Base-by-base conservation (phyloP, 148 eudicot species). In the Vaccinium darrowii region DNA sequence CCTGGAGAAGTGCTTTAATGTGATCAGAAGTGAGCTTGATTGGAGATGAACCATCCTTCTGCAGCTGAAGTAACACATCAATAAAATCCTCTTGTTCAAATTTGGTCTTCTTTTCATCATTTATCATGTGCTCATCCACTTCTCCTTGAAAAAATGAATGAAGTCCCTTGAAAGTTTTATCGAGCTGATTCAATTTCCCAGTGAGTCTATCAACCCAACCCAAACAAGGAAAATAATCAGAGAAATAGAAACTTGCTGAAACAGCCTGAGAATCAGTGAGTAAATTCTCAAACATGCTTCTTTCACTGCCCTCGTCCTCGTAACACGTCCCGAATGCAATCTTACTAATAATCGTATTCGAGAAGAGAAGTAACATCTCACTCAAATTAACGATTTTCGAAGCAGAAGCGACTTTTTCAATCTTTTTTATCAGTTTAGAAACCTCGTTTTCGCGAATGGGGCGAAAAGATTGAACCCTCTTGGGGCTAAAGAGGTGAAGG, bases 1-100 rank as follows among this genome's bases (percentile, higher is more conserved):
- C 83, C 83, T 60, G 15, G 12, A 81, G 83, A 13, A 81, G 4
- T 62, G 83, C 83, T 62, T 81, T 81, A n/a, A 81, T 81, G 74
- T 81, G 83, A 54, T 62, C 56, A 25, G 43, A 21, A 19, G 74
- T 39, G 19, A 81, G 56, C 0, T 47, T 18, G 13, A 60, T 39
- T 5, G 74, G 5, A 43, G 65, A 18, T 25, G 74, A 62, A 11
- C 19, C 16, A 19, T 81, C 83, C 53, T 81, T 43, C 27, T 47
- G 8, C 16, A 62, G 33, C 14, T 14, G 67, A 62, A 81, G 83
- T 9, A 81, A 81, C 36, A 63, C 54, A 9, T 81, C 83, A 11
- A 27, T 39, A 54, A 81, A 9, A 27, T 81, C 83, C 10, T 43
- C 74, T 81, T 43, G 73, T 14, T 7, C 73, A 23, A 23, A 43